These are phyloP conservation scores for Ceratobasidium sp. DNA, from an alignment of 1,284 basidiomycete genomes.

Conservation along the genomic window DNA sequence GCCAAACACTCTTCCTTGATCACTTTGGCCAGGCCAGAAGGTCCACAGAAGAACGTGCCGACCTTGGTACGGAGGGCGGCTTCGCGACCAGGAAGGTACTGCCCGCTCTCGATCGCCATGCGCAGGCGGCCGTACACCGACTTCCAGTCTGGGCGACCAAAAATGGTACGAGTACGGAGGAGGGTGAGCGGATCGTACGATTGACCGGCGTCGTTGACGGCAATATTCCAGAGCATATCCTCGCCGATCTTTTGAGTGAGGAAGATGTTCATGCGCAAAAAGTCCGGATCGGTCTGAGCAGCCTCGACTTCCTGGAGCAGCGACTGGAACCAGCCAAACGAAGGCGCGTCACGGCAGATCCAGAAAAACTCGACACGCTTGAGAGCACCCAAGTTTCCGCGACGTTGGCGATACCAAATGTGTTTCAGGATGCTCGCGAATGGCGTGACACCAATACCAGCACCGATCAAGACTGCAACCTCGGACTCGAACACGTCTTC, in stretches of 20 bases:
- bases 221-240: slow-evolving; percentile 90
- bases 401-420: slow-evolving; percentile 89
- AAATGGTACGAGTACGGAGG: slow-evolving; percentile 83
- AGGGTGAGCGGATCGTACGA: slow-evolving; percentile 86
- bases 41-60: slow-evolving; percentile 87
- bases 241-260: slow-evolving; percentile 84
- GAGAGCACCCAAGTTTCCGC: slow-evolving; percentile 74
- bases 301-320: slow-evolving; percentile 84
- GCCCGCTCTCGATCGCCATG: slow-evolving; percentile 76
- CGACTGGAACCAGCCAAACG: slow-evolving; percentile 92
- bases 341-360: slow-evolving; percentile 87
- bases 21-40: slow-evolving; percentile 70
- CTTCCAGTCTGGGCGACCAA: slow-evolving; percentile 87
- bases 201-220: slow-evolving; percentile 82
- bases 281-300: slow-evolving; percentile 84
- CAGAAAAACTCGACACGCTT: slow-evolving; percentile 91
- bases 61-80: slow-evolving; percentile 81
- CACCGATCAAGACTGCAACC: slow-evolving; percentile 85
- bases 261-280: slow-evolving; percentile 89
- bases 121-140: slow-evolving; percentile 75
- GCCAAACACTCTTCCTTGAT: slow-evolving; percentile 73
- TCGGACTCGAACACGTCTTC: slow-evolving; percentile 88
- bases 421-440: slow-evolving; percentile 92
- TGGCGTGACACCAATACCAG: slow-evolving; percentile 90
- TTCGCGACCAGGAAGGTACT: slow-evolving; percentile 78